A percentile compares a stretch with the other conserved stretches of the same genome.
Evolutionary conservation across 1,139 yeast genomes (phyloP).

Genomic region (Pichia sorboxylosa): DNA sequence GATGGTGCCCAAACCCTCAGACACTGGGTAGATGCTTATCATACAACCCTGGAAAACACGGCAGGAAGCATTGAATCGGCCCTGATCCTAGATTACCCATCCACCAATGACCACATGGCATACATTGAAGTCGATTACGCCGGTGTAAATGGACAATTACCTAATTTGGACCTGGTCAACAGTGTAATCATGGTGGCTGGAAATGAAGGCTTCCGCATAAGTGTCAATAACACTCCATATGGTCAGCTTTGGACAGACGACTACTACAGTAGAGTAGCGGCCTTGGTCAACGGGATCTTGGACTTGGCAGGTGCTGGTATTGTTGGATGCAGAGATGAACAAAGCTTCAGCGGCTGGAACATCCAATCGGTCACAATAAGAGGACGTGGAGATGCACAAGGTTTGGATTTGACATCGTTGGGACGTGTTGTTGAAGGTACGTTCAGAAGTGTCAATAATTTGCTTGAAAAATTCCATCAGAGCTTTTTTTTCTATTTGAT

Average conservation of each 20-base stretch:
- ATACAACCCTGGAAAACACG: constrained; percentile 69
- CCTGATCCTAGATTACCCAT: constrained; percentile 68
- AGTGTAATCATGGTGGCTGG: constrained; percentile 60
- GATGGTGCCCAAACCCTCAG: constrained; percentile 61
- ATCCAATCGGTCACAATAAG: constrained; percentile 78
- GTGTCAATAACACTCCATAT: constrained; percentile 49
- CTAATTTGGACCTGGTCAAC: constrained; percentile 82
- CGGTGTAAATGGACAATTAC: constrained; percentile 91
- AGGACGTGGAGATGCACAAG: constrained; percentile 47
- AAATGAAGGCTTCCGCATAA: constrained; percentile 63
- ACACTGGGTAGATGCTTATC: constrained; percentile 92
- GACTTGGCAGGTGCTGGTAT: constrained; percentile 66
- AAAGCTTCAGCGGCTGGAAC: constrained; percentile 93
- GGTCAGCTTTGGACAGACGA: constrained; percentile 35
- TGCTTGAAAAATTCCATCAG: constrained; percentile 92
- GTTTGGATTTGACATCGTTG: constrained; percentile 75
- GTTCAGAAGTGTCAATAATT: constrained; percentile 80
- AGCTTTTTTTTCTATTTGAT: constrained; percentile 88
- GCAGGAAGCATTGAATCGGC: constrained; percentile 98
- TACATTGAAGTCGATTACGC: constrained; percentile 68
- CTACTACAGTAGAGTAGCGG: constrained; percentile 45
- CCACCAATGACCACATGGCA: constrained; percentile 56
- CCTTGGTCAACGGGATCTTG: constrained; percentile 53
- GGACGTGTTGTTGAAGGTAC: constrained; percentile 85
- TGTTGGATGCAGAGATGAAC: constrained; percentile 50